Evolutionary conservation across 1,284 basidiomycete species (phyloP), one percentile per base, ranked within the genome.

Genomic region (Moesziomyces sp.): DNA sequence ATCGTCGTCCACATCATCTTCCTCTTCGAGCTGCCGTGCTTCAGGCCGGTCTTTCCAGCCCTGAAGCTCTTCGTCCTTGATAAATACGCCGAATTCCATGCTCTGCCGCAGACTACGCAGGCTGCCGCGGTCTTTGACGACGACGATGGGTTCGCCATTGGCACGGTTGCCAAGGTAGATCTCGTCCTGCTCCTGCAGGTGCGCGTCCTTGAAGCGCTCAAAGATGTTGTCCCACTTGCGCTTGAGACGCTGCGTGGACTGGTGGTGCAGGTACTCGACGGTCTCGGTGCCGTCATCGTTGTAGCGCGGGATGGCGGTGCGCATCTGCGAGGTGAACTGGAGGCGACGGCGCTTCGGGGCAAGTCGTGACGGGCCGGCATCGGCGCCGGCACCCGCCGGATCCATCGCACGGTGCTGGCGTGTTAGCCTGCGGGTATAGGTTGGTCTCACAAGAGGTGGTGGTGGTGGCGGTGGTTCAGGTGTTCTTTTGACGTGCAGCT

Each of bases 151-250:
- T 28, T 80, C 74, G 30, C 76, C 70, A 42, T 74, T 66, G 7
- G 58, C 56, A 1, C 64, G 48, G n/a, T 73, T 64, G 16, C 80
- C 79, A n/a, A 82, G 74, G 42, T 79, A 75, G n/a, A 83, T 78
- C 60, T 83, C 81, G 53, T 82, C 80, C 53, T 83, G 80, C 21
- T 76, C 71, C 24, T 77, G 64, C 23, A 83, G 28, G 30, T 83
- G 81, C 8, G 81, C 80, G 46, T 81, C 76, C 21, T 77, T 75
- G 70, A 81, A 83, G 14, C 74, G 71, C 24, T 79, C 76, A 46
- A 75, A 80, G 43, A 83, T 83, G 47, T 63, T 60, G 38, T 83
- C 80, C 81, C 81, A 83, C 30, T 78, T 78, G 48, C 46, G 55
- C 23, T 82, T 79, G 42, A 83, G 79, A 2, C 79, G 73, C 52